Evolutionary conservation across 257 asterid species (phyloP), one percentile per base, ranked within the genome.

Genomic region (Solanum stenotomum): DNA sequence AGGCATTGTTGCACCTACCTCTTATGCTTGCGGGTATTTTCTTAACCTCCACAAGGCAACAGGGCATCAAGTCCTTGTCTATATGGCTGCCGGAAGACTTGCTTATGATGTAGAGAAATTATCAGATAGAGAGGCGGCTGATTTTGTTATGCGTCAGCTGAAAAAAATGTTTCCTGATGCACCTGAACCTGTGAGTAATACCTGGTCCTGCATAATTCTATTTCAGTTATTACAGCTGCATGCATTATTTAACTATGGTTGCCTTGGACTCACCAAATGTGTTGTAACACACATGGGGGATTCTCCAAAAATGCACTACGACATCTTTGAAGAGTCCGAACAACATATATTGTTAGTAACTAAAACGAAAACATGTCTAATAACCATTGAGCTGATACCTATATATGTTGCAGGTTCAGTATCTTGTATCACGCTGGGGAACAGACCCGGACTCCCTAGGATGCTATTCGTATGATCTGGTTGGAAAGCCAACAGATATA

Each of bases 31-130:
- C 83, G 98, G 99, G 72, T 97, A 97, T 89, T 97, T 97, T 88
- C 98, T 97, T 65, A 97, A 96, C 92, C 99, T 97, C 88, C 99
- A 96, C 85, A 97, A 97, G 92, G 99, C 99, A 46, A 97, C 97
- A 2, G 99, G 98, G n/a, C 91, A 97, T 89, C 98, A 96, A 1
- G 95, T 97, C 75, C 99, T 97, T 42, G 99, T 97, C 87, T 97
- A 95, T 90, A 97, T 97, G 99, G 99, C 98, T 72, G 99, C 99
- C 84, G 99, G 99, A 78, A 93, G 94, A 85, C 95, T 96, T 87
- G 98, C 99, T 0, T 85, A 91, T 87, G 99, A 97, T 88, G 94
- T 96, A 4, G 99, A 97, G 95, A 96, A 97, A 92, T 93, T 97
- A 49, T 93, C 98, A 4, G 99, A 97, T 38, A 93, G 92, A 85